Evolutionary conservation across 305 asterid species (phyloP), one percentile per base, ranked within the genome.

Genomic region (Galium porrigens): DNA sequence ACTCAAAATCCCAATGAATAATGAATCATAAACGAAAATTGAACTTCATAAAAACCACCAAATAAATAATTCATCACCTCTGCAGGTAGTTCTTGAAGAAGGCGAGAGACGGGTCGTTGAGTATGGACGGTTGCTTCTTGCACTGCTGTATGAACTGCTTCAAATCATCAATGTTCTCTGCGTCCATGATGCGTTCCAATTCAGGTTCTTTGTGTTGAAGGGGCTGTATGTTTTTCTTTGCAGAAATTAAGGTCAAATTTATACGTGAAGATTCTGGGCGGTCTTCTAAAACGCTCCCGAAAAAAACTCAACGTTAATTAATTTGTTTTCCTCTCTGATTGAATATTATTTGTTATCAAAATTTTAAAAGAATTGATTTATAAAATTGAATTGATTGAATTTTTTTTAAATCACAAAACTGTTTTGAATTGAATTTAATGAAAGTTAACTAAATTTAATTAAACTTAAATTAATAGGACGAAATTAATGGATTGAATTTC

Each of bases 81-180:
- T 81, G 80, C 34, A 85, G 89, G 74, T 70, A 85, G 66, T 34
- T 68, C 68, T 76, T 88, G 84, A 84, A 82, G 68, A 88, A 88
- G 8, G 80, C 74, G 41, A 85, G 74, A n/a, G 91, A 72, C 6
- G 91, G 82, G 22, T 68, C 33, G 53, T 79, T 81, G 0, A 84
- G 39, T 15, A 74, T 69, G 37, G 83, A 77, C 70, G 91, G 89
- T 65, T 84, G 64, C 34, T 64, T 58, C 59, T 78, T 81, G 77
- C 84, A 79, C 59, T 55, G 70, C 34, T 77, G 70, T 27, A 83
- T 76, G 46, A 88, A 80, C 25, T 32, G 54, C 73, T 74, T 83
- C 64, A 86, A 70, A 53, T 81, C 85, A 58, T 76, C 71, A 61
- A 79, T 48, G 57, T 70, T 75, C 56, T 25, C 41, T 14, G 78